These are phyloP conservation scores for Saccharomycopsis lassenensis DNA, from an alignment of 805 yeast species.

Conservation along the genomic window DNA sequence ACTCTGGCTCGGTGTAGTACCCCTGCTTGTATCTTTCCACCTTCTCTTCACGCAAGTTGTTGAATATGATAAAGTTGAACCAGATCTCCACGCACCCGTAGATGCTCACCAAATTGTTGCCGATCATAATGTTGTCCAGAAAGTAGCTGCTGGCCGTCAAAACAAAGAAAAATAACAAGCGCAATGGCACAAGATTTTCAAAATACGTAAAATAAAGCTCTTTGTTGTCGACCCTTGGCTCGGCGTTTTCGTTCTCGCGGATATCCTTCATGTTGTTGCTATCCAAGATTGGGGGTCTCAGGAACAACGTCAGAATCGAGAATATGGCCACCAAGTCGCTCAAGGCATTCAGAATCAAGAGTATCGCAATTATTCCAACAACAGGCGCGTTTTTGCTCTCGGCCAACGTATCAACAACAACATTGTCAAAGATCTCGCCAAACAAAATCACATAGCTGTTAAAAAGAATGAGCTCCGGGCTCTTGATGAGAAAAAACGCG, in stretches of 20 bases:
- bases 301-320: conserved; percentile 11
- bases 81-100: conserved; percentile 46
- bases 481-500: conserved; percentile 15
- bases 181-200: conserved; percentile 41
- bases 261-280: conserved; percentile 13
- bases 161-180: conserved; percentile 34
- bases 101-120: conserved; percentile 39
- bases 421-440: conserved; percentile 15
- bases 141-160: conserved; percentile 35
- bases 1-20: conserved; percentile 2
- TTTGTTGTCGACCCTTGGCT: conserved; percentile 15
- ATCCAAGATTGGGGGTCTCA: conserved; percentile 16
- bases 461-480: conserved; percentile 13
- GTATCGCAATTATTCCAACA: conserved; percentile 13
- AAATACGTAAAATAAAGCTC: conserved; percentile 27
- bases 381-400: conserved; percentile 12
- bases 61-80: conserved; percentile 42
- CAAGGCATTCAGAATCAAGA: conserved; percentile 12
- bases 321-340: conserved; percentile 17
- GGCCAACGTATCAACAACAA: conserved; percentile 14
- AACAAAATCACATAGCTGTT: conserved; percentile 15
- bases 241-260: conserved; percentile 14
- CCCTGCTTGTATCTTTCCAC: conserved; percentile 29
- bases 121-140: conserved; percentile 28
- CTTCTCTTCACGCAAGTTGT: conserved; percentile 42